Percentiles rank a stretch among this genome's conserved stretches.
Evolutionary conservation across 306 rosid genomes (phyloP).

Genomic region (Mimosa bimucronata): DNA sequence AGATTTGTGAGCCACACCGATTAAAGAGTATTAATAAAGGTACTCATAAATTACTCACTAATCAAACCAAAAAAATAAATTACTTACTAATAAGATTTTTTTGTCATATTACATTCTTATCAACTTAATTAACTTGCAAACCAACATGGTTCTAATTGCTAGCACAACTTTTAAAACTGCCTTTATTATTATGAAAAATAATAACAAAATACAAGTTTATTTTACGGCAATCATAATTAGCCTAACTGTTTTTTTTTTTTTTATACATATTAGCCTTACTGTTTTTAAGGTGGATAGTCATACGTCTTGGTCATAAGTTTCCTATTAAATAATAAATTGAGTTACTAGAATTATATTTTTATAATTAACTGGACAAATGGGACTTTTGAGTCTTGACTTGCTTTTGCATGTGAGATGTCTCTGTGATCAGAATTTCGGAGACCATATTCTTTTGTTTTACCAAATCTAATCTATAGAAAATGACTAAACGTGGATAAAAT

Average conservation of each 20-base stretch:
- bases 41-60: no score
- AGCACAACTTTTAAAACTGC: background rate
- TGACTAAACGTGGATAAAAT: background rate
- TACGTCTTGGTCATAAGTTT: background rate
- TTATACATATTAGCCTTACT: no score
- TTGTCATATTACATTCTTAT: background rate
- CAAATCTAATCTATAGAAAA: no score
- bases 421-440: background rate
- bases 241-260: no score
- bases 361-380: background rate
- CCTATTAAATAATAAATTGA: background rate
- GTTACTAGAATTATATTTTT: background rate
- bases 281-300: no score
- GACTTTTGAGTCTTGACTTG: background rate
- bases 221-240: no score
- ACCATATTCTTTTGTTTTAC: background rate
- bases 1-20: no score
- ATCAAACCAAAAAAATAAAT: no score
- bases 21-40: no score
- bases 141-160: background rate
- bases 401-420: background rate
- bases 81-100: no score
- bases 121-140: background rate
- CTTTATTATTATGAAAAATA: background rate
- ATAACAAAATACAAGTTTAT: background rate